Conservation (phyloP, 2,329 filamentous ascomycete genomes). For the Falciphora oryzae region DNA sequence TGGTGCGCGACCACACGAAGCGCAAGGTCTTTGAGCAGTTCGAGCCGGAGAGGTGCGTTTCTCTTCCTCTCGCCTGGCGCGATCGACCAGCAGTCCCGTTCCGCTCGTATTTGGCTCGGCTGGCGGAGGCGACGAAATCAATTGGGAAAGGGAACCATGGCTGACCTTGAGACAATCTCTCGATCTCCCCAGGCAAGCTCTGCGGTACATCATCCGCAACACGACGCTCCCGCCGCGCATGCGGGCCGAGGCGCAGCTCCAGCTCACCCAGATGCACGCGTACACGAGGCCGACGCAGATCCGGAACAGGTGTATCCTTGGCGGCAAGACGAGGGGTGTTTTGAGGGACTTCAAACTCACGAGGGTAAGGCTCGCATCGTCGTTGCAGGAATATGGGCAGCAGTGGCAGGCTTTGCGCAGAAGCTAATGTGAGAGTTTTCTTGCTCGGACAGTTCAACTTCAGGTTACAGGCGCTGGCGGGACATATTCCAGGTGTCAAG, state of each 20-base stretch:
- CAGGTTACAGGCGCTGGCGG: constrained; percentile 78
- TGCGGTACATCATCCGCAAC: constrained; percentile 91
- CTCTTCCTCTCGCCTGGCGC: neutral
- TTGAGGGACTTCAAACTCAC: constrained; percentile 88
- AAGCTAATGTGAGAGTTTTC: neutral
- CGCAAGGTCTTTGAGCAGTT: constrained; percentile 82
- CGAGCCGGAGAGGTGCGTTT: constrained; percentile 75
- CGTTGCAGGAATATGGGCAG: neutral
- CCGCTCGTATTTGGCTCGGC: neutral
- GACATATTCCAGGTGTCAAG: constrained; percentile 84
- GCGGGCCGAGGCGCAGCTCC: constrained; percentile 86
- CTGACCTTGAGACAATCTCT: neutral
- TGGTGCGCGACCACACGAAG: constrained; percentile 94
- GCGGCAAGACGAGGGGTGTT: constrained; percentile 87
- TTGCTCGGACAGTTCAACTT: constrained; percentile 72
- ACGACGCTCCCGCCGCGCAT: constrained; percentile 75
- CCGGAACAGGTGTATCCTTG: constrained; percentile 85
- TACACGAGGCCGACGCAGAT: constrained; percentile 94
- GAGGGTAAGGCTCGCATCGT: constrained; percentile 57
- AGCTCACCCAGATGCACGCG: constrained; percentile 90
- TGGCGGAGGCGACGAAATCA: neutral
- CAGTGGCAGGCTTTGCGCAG: neutral
- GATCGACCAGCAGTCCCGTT: neutral
- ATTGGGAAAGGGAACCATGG: neutral
- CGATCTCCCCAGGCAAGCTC: constrained; percentile 64